These are phyloP conservation scores for Colletotrichum limetticola DNA, from an alignment of 2,329 filamentous ascomycete genomes.

Conservation along the genomic window DNA sequence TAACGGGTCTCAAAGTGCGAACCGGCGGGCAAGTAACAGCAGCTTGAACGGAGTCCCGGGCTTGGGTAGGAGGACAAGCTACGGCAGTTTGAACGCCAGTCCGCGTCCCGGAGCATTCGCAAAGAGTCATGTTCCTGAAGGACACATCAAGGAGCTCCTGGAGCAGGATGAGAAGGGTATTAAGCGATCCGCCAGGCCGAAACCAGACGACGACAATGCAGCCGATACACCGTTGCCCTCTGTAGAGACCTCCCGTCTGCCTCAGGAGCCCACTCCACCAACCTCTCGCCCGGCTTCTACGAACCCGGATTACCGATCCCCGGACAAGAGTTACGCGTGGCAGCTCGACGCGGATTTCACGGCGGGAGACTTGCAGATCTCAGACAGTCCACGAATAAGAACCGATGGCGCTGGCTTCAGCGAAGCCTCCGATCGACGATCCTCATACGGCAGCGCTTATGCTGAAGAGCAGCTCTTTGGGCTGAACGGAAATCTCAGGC, in stretches of 20 bases:
- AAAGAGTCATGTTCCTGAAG: slow-evolving; percentile 35
- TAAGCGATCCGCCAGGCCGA: slow-evolving; percentile 9
- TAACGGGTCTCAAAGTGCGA: slow-evolving; percentile 35
- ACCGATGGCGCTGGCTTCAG: slow-evolving; percentile 49
- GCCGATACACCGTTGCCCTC: slow-evolving; percentile 47
- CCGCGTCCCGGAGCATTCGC: slow-evolving; percentile 30
- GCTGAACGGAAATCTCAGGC: slow-evolving; percentile 29
- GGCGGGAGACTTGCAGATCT: slow-evolving; percentile 64
- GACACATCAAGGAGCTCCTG: slow-evolving; percentile 38
- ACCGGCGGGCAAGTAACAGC: slow-evolving; percentile 34
- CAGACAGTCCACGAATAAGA: slow-evolving; percentile 64
- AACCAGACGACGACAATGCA: slow-evolving; percentile 8
- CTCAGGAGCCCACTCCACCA: slow-evolving; percentile 33
- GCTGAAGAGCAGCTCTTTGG: slow-evolving; percentile 9
- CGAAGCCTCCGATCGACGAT: slow-evolving; percentile 37
- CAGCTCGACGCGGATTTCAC: slow-evolving; percentile 69
- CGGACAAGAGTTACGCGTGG: slow-evolving; percentile 66
- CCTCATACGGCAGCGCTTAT: slow-evolving; percentile 40
- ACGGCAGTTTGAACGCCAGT: slow-evolving; percentile 35
- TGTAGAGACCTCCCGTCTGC: slow-evolving; percentile 40
- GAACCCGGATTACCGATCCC: slow-evolving; percentile 45
- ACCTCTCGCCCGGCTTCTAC: slow-evolving; percentile 38
- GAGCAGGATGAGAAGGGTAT: slow-evolving; percentile 35
- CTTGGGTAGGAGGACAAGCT: slow-evolving; percentile 32
- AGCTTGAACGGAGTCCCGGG: slow-evolving; percentile 31